Evolutionary conservation across 768 basidiomycete genomes (phyloP).

Genomic region (Russula virescens): DNA sequence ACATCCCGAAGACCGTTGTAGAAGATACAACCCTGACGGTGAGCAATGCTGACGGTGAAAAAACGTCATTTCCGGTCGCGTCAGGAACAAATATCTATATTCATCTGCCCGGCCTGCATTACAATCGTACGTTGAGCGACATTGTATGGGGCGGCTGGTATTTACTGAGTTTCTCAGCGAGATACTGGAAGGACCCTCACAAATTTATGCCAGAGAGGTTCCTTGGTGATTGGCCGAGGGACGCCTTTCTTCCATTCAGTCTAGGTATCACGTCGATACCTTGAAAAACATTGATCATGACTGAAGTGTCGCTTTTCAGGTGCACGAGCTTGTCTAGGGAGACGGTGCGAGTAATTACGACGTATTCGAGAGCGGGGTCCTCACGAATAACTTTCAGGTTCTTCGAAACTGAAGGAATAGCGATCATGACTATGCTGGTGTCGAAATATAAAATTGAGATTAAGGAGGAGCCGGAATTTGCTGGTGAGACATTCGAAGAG

Average conservation of each 20-base stretch:
- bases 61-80: constrained; percentile 37
- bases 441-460: constrained; percentile 41
- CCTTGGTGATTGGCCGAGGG: constrained; percentile 30
- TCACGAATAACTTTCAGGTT: constrained; percentile 32
- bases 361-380: background rate
- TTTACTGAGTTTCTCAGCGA: constrained; percentile 33
- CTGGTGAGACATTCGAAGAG: constrained; percentile 40
- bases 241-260: constrained; percentile 33
- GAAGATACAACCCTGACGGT: constrained; percentile 41
- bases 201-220: constrained; percentile 39
- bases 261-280: constrained; percentile 9
- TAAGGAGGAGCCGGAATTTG: constrained; percentile 45
- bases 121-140: constrained; percentile 38
- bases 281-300: background rate
- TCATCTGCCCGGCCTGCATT: constrained; percentile 39
- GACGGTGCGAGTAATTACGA: constrained; percentile 15
- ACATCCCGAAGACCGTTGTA: constrained; percentile 41
- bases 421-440: constrained; percentile 41
- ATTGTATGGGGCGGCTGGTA: background rate
- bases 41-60: constrained; percentile 35
- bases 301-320: background rate
- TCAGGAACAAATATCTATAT: constrained; percentile 38
- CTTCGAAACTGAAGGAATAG: constrained; percentile 45
- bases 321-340: constrained; percentile 24
- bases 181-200: constrained; percentile 50